These are phyloP conservation scores for Diaporthe nobilis DNA, from an alignment of 2,329 filamentous ascomycete genomes.

Conservation along the genomic window DNA sequence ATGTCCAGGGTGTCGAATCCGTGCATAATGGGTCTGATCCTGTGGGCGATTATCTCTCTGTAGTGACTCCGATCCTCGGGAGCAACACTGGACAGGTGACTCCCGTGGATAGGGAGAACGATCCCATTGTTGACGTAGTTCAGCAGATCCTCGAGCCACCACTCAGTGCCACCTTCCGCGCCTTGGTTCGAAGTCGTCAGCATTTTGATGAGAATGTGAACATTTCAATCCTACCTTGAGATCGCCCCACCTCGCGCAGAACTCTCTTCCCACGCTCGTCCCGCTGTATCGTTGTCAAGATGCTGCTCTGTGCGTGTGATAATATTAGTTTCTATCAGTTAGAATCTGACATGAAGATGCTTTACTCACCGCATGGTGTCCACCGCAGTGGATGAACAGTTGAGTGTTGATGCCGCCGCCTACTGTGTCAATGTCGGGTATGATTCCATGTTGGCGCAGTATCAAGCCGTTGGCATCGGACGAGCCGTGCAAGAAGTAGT, in stretches of 20 bases:
- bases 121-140: background rate
- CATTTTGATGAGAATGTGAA: no score
- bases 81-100: no score
- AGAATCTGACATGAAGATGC: background rate
- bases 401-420: background rate
- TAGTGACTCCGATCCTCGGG: no score
- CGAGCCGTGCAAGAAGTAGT: background rate
- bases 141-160: background rate
- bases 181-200: background rate
- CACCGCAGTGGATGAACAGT: background rate
- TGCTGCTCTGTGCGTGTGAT: background rate
- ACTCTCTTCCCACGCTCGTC: background rate
- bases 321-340: background rate
- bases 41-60: no score
- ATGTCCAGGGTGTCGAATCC: accelerated
- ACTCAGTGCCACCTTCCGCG: background rate
- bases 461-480: background rate
- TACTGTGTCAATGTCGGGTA: background rate
- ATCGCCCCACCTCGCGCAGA: background rate
- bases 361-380: background rate
- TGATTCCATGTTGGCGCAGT: background rate
- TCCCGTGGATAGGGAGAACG: no score
- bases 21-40: accelerated
- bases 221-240: background rate
- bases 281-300: background rate